phyloP scores from a whole-genome alignment of 2,329 filamentous ascomycete species.

The Clarireedia hainanense region DNA sequence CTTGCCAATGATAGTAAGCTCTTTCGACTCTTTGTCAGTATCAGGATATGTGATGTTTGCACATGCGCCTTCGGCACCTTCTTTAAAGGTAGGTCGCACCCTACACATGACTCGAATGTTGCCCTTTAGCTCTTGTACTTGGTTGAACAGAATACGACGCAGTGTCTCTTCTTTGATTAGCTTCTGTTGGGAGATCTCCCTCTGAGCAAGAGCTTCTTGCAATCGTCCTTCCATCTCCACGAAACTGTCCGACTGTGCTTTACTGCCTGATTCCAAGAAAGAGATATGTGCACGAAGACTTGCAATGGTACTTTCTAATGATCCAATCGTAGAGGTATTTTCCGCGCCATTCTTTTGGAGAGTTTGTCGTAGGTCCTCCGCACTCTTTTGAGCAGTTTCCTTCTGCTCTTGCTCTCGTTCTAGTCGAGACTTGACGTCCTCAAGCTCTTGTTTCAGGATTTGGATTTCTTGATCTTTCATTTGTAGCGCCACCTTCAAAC shows the following conservation, averaged over 20 bases:
- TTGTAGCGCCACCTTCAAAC: slow-evolving; percentile 22
- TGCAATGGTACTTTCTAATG: slow-evolving; percentile 66
- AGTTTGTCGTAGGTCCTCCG: slow-evolving; percentile 39
- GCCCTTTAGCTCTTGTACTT: slow-evolving; percentile 94
- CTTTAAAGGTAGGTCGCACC: slow-evolving; percentile 65
- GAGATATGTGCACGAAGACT: slow-evolving; percentile 75
- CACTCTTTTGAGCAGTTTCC: slow-evolving; percentile 32
- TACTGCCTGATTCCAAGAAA: slow-evolving; percentile 82
- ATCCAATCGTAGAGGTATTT: slow-evolving; percentile 51
- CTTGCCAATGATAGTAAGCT: slow-evolving; percentile 75
- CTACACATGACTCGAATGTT: slow-evolving; percentile 98
- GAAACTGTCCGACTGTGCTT: slow-evolving; percentile 82
- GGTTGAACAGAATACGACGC: slow-evolving; percentile 88
- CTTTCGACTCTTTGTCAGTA: slow-evolving; percentile 70
- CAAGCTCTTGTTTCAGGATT: slow-evolving; percentile 38
- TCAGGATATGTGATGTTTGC: slow-evolving; percentile 78
- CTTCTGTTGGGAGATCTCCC: slow-evolving; percentile 67
- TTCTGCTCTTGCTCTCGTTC: slow-evolving; percentile 52
- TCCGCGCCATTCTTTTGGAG: slow-evolving; percentile 45
- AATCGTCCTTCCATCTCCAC: slow-evolving; percentile 72
- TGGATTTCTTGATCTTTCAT: slow-evolving; percentile 47
- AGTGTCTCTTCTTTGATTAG: slow-evolving; percentile 86
- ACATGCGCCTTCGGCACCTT: slow-evolving; percentile 49
- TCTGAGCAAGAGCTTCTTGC: slow-evolving; percentile 65
- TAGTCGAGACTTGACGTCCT: slow-evolving; percentile 42